phyloP scores from a whole-genome alignment of 257 asterid genomes.

The Parsonsia alboflavescens region DNA sequence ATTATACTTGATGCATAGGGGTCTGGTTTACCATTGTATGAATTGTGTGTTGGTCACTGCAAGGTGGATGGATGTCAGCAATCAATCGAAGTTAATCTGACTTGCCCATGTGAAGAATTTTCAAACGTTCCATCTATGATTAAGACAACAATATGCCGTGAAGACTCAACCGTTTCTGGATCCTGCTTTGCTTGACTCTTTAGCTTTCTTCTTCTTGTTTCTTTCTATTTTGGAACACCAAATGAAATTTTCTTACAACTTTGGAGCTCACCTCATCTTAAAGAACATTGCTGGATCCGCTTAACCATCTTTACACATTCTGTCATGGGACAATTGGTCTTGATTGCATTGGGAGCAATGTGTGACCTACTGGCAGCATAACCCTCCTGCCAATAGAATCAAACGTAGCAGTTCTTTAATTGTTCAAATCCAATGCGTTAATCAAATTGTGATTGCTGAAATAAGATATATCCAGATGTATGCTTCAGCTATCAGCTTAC shows the following conservation, averaged over 20 bases:
- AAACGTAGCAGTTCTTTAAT: background rate
- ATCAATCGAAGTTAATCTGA: background rate
- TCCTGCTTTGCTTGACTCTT: background rate
- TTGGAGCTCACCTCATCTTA: background rate
- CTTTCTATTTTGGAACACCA: background rate
- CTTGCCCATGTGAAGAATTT: background rate
- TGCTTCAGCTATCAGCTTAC: background rate
- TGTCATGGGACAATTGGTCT: slow-evolving; percentile 74
- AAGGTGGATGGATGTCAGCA: slow-evolving; percentile 3
- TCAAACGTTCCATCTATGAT: background rate
- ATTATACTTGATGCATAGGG: background rate
- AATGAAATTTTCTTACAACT: background rate
- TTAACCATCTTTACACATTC: slow-evolving; percentile 61
- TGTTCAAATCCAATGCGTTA: background rate
- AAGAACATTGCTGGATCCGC: slow-evolving; percentile 39
- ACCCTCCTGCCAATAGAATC: slow-evolving; percentile 49
- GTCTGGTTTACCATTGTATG: background rate
- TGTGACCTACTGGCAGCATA: slow-evolving; percentile 73
- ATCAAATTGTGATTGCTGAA: slow-evolving; percentile 1
- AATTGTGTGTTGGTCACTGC: background rate
- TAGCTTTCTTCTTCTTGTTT: background rate
- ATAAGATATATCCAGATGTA: background rate
- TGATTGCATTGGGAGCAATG: slow-evolving; percentile 65
- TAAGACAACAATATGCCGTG: background rate
- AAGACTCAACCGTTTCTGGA: background rate